Base-by-base conservation (phyloP, 225 moss, liverwort and hornwort genomes). In the Antitrichia curtipendula region DNA sequence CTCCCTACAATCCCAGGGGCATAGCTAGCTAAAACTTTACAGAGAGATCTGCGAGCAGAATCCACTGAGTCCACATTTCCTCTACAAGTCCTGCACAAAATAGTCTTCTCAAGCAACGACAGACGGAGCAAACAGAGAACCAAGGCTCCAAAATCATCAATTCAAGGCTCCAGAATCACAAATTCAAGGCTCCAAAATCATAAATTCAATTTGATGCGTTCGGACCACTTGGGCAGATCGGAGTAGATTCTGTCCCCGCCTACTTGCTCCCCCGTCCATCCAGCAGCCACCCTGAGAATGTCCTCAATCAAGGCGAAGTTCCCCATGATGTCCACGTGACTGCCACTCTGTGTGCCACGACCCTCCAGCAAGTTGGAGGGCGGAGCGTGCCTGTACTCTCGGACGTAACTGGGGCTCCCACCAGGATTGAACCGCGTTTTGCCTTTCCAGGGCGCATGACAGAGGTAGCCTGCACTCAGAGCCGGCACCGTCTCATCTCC, bases 241-340 rank as follows among this genome's bases (percentile, higher is more conserved):
- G 98, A 98, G 87, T 88, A 94, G 22, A 93, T 36, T 31, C 96
- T 88, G 71, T 95, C 81, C 9, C 98, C 98, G 61, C 98, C 98
- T 65, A 97, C 23, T 50, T 95, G 88, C 54, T 96, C 94, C 32
- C 98, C 98, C 32, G 94, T 89, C 85, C 93, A 91, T 49, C 98
- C 98, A 14, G 95, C 93, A 4, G 97, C 97, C 82, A 96, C 89
- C 83, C 89, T 93, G 61, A 98, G 86, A 53, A 98, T 87, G 54
- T 98, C 98, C 92, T 98, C 98, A 40, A 98, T 91, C 91, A 98
- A 88, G 58, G 95, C 98, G 83, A 98, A 98, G 81, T 98, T 98
- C 31, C 98, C 98, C 96, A 98, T 95, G 50, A 98, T 95, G 83
- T 98, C 98, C 70, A 98, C 96, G 74, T 98, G 98, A 53, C 92